Evolutionary conservation across 805 yeast species (phyloP).

Genomic region (Saccharomycopsis amapae): DNA sequence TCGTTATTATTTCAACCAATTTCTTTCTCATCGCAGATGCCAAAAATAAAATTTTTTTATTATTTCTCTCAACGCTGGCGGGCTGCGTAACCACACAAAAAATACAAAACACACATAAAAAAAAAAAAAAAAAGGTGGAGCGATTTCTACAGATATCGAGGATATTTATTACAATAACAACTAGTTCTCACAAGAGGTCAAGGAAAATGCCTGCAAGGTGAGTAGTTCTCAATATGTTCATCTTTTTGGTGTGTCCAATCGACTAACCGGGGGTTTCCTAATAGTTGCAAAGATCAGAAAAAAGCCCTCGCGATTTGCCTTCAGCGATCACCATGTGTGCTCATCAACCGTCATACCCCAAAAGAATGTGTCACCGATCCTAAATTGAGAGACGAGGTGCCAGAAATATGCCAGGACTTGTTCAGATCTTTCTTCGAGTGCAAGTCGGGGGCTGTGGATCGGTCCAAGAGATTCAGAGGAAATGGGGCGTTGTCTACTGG

Average conservation of each 20-base stretch:
- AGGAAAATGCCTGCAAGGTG: no score
- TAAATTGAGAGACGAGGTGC: conserved; percentile 64
- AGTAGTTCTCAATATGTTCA: no score
- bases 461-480: conserved; percentile 86
- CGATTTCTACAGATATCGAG: no score
- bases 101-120: no score
- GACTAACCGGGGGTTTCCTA: neutral
- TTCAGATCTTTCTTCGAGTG: conserved; percentile 85
- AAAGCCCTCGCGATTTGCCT: conserved; percentile 93
- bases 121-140: no score
- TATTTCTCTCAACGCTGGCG: no score
- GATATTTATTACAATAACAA: no score
- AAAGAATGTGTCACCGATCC: conserved; percentile 82
- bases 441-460: conserved; percentile 83
- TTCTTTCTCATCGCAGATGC: neutral
- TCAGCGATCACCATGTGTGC: conserved; percentile 94
- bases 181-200: no score
- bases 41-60: no score
- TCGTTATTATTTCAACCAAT: neutral
- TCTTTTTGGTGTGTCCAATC: neutral
- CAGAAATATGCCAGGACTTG: conserved; percentile 82
- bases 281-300: conserved; percentile 87
- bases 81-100: no score
- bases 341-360: conserved; percentile 84
- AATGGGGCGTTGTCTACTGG: conserved; percentile 93